Percentiles rank a stretch among this genome's conserved stretches.
These are phyloP conservation scores for Karstenula rhodostoma DNA, from an alignment of 2,329 filamentous ascomycete species.

Conservation along the genomic window DNA sequence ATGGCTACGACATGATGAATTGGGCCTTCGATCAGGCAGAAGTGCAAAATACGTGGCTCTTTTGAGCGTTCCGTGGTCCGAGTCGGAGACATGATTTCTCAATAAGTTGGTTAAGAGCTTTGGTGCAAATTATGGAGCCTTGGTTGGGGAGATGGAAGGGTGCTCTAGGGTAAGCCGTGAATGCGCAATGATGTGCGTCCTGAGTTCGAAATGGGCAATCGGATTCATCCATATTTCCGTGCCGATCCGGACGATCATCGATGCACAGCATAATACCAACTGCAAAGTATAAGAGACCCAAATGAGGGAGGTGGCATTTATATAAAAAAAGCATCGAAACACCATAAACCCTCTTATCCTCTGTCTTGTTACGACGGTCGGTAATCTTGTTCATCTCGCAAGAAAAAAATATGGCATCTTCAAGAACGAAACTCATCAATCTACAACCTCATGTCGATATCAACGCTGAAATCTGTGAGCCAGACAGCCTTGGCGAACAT, in stretches of 20 bases:
- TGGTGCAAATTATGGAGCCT: no score
- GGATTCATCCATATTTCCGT: not conserved
- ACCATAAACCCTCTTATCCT: not conserved
- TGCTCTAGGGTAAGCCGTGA: no score
- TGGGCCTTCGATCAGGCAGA: conserved; percentile 21
- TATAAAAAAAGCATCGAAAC: not conserved
- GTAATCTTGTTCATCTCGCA: not conserved
- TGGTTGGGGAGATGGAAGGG: no score
- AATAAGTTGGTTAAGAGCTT: no score
- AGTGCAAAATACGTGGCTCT: conserved; percentile 14
- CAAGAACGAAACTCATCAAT: not conserved
- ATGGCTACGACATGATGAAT: conserved; percentile 18
- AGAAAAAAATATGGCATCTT: not conserved
- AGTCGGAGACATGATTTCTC: no score
- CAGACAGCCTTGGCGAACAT: not conserved
- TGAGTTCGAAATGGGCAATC: not conserved
- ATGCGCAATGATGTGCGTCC: not conserved
- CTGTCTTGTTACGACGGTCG: not conserved
- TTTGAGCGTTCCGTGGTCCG: not conserved
- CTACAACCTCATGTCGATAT: not conserved
- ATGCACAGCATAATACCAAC: not conserved
- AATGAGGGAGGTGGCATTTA: not conserved
- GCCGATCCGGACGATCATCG: not conserved
- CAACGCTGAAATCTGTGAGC: not conserved
- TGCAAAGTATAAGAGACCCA: not conserved